phyloP scores from a whole-genome alignment of 805 yeast species.

The Candida awuae region DNA sequence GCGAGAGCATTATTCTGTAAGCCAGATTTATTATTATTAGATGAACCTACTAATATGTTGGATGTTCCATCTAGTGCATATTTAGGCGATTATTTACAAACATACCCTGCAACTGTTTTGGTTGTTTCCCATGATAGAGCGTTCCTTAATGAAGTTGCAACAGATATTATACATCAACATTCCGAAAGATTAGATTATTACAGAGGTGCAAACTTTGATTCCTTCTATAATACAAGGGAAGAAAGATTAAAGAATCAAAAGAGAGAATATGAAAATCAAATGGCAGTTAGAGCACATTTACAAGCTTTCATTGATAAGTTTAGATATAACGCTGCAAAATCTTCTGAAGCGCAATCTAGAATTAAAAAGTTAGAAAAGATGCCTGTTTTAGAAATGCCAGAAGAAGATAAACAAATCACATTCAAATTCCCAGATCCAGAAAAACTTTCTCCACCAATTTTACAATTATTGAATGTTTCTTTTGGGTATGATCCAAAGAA shows the following conservation, averaged over 20 bases:
- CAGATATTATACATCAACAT: conserved; percentile 96
- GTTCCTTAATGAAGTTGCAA: conserved; percentile 94
- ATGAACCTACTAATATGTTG: conserved; percentile 99
- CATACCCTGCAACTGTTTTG: conserved; percentile 85
- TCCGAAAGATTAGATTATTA: conserved; percentile 95
- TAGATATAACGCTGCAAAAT: conserved; percentile 95
- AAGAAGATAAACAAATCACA: conserved; percentile 75
- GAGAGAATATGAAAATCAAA: conserved; percentile 94
- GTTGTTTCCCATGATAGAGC: conserved; percentile 98
- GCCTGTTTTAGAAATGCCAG: conserved; percentile 90
- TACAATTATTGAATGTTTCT: conserved; percentile 77
- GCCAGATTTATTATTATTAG: conserved; percentile 86
- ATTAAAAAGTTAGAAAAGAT: conserved; percentile 93
- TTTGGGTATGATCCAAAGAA: conserved; percentile 73
- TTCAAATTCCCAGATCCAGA: conserved; percentile 97
- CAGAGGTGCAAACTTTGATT: conserved; percentile 87
- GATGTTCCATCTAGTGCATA: conserved; percentile 98
- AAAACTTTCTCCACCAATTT: conserved; percentile 82
- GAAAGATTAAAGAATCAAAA: conserved; percentile 90
- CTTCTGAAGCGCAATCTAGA: conserved; percentile 96
- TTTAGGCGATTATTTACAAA: conserved; percentile 80
- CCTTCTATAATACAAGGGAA: conserved; percentile 87
- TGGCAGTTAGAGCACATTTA: conserved; percentile 90
- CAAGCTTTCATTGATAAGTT: conserved; percentile 94
- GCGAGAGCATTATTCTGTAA: conserved; percentile 97